Percentiles rank a stretch among this genome's conserved stretches.
Conservation (phyloP, 164 flowering plant genomes). For the Nelumbo lutea region DNA sequence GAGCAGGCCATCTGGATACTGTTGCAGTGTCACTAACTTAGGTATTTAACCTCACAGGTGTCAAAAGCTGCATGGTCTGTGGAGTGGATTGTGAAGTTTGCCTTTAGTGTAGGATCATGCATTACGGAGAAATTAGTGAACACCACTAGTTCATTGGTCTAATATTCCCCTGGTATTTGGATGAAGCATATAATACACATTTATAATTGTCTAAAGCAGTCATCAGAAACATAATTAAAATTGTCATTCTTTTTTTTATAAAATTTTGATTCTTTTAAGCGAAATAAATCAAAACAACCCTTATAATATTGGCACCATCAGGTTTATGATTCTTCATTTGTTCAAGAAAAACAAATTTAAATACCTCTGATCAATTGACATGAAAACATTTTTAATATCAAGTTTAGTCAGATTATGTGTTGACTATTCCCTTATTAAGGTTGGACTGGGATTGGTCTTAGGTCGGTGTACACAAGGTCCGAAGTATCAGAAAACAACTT, state of each 20-base stretch:
- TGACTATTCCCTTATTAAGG: conserved; percentile 23
- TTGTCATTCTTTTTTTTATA: not conserved
- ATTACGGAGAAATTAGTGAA: not conserved
- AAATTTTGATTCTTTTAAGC: no score
- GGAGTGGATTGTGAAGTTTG: not conserved
- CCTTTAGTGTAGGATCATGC: not conserved
- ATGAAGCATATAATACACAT: not conserved
- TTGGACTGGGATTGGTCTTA: not conserved
- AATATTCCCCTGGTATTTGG: not conserved
- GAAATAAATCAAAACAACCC: no score
- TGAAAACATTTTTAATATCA: no score
- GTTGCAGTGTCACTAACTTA: not conserved
- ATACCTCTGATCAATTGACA: no score
- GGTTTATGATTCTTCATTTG: no score
- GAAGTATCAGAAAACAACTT: no score
- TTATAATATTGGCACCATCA: no score
- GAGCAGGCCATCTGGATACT: not conserved
- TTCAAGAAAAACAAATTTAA: not conserved
- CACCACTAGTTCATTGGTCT: not conserved
- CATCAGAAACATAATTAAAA: not conserved
- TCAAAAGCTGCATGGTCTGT: not conserved
- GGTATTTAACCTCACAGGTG: not conserved
- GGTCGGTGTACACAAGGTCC: no score
- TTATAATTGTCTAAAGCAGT: not conserved
- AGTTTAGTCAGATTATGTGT: no score